Base-by-base conservation (phyloP, 345 rosid genomes). In the Ricinus communis region DNA sequence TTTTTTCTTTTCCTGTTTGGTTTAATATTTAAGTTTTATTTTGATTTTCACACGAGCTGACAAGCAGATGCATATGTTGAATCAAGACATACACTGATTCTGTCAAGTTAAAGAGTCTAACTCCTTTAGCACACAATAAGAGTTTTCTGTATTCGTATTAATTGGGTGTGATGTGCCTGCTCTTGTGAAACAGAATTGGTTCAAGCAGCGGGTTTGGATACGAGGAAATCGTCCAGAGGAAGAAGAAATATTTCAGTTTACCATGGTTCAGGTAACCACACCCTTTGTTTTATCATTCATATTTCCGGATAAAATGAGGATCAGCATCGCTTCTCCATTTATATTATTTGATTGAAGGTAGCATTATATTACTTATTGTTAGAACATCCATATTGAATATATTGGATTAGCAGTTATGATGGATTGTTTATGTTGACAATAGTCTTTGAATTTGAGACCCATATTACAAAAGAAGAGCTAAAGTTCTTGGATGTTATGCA, bases 131-230 rank as follows among this genome's bases (percentile, higher is more conserved):
- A 18, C 8, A 38, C 7, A 7, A 13, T 16, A 45, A 40, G 6
- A n/a, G 15, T 41, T 51, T 31, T 0, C 24, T 36, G 28, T 54
- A 18, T 52, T n/a, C n/a, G n/a, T 52, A 68, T 33, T 59, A 30
- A 30, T 24, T 51, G 47, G 11, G 47, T 55, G 16, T 38, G 5
- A 33, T 66, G n/a, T 40, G 54, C 45, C 51, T 27, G 27, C 52
- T 9, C 46, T 66, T 45, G 61, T 69, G n/a, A 45, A 64, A 47
- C 77, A 94, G 96, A 85, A 86, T 71, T 89, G 85, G 60, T 91
- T 85, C 76, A 94, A 88, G 82, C 98, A 94, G 78, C 85, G 97
- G 71, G 77, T 94, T 71, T 94, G 98, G 98, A 74, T 91, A 59
- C 86, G 74, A 64, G 98, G 98, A 77, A 85, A 76, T 66, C 87